These are phyloP conservation scores for Sorghum bicolor DNA, from an alignment of 176 grass and related monocot genomes.

Conservation along the genomic window Sorghum_bicolor_NCBIv3 NC_012875.2:45166001-45166500, in stretches of 20 bases:
- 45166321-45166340: background rate
- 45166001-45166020: constrained; percentile 21
- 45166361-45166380: too few relatives aligned
- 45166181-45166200: constrained; percentile 84
- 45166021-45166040: background rate
- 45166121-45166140: constrained; percentile 91
- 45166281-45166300: constrained; percentile 4
- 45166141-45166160: constrained; percentile 61
- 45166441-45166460: too few relatives aligned
- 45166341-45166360: background rate
- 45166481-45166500: too few relatives aligned
- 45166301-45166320: background rate
- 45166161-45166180: constrained; percentile 90
- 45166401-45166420: too few relatives aligned
- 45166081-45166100: constrained; percentile 60
- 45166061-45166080: constrained; percentile 64
- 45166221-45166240: background rate
- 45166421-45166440: too few relatives aligned
- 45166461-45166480: too few relatives aligned
- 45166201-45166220: constrained; percentile 27
- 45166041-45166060: constrained; percentile 40
- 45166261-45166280: background rate
- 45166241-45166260: background rate
- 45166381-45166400: too few relatives aligned
- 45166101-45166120: constrained; percentile 70